Conservation (phyloP, 163 green algal genomes). For the Coccomyxa subellipsoidea region DNA sequence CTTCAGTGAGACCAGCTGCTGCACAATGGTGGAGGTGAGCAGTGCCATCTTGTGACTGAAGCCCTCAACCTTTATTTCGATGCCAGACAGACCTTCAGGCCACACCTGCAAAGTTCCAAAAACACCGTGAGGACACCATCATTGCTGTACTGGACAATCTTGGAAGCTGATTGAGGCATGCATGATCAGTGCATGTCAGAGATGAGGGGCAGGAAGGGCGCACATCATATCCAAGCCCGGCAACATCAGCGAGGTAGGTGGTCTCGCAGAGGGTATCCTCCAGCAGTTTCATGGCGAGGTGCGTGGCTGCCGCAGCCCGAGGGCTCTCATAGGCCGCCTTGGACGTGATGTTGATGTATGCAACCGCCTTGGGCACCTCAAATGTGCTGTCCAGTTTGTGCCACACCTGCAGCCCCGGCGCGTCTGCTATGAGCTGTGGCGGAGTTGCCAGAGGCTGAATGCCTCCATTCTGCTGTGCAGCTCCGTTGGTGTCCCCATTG, state of each 20-base stretch:
- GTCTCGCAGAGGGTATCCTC: constrained; percentile 84
- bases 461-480: background rate
- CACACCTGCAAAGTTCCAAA: constrained; percentile 22
- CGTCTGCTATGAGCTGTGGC: constrained; percentile 51
- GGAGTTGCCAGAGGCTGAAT: constrained; percentile 3
- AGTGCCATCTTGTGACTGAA: constrained; percentile 86
- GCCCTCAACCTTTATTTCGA: constrained; percentile 79
- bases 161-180: too few relatives aligned
- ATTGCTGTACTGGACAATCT: background rate
- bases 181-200: too few relatives aligned
- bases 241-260: constrained; percentile 86
- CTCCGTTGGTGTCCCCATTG: background rate
- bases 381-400: constrained; percentile 81
- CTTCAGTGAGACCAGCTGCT: constrained; percentile 34
- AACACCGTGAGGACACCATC: background rate
- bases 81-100: constrained; percentile 35
- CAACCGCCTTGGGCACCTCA: constrained; percentile 54
- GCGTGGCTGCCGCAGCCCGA: constrained; percentile 41
- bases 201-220: too few relatives aligned
- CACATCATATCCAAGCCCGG: constrained; percentile 54
- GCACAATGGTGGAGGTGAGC: constrained; percentile 63
- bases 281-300: constrained; percentile 73
- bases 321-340: constrained; percentile 41
- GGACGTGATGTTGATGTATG: constrained; percentile 62
- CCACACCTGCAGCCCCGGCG: constrained; percentile 72